Conservation (phyloP, 805 yeast genomes). For the Candida quercuum region DNA sequence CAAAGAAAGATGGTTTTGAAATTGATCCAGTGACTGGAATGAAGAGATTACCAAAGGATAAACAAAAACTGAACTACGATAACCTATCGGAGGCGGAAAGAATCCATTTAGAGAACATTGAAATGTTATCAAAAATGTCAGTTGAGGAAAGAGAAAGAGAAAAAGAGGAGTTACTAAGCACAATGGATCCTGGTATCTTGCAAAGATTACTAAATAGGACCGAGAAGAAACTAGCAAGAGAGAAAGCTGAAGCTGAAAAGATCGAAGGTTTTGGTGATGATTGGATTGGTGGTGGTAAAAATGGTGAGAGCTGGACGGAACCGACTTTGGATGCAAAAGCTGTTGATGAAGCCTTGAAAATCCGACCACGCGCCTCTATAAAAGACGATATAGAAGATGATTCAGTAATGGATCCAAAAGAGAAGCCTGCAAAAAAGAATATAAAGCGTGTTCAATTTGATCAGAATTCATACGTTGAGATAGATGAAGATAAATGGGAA, state of each 20-base stretch:
- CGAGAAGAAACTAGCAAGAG: constrained; percentile 34
- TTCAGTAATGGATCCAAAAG: constrained; percentile 9
- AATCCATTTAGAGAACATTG: constrained; percentile 73
- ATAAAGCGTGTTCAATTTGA: constrained; percentile 26
- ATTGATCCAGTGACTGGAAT: constrained; percentile 74
- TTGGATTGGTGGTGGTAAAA: constrained; percentile 26
- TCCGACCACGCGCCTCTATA: constrained; percentile 1
- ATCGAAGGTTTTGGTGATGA: constrained; percentile 22
- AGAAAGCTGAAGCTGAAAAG: constrained; percentile 8
- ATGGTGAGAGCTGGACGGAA: constrained; percentile 19
- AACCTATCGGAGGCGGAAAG: constrained; percentile 57
- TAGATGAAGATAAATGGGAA: constrained; percentile 40
- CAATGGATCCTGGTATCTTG: constrained; percentile 64
- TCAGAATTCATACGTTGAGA: constrained; percentile 22
- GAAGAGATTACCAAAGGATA: constrained; percentile 85
- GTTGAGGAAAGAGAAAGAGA: constrained; percentile 60
- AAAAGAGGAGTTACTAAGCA: constrained; percentile 58
- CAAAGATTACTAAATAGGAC: constrained; percentile 53
- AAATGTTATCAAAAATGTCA: constrained; percentile 55
- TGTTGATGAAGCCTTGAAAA: constrained; percentile 18
- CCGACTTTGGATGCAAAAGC: constrained; percentile 13
- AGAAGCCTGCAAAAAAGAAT: constrained; percentile 12
- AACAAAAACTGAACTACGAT: constrained; percentile 48
- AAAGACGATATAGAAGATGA: constrained; percentile 9
- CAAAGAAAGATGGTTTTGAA: constrained; percentile 90